Evolutionary conservation across 305 asterid genomes (phyloP).

Genomic region (Salvia sclarea): DNA sequence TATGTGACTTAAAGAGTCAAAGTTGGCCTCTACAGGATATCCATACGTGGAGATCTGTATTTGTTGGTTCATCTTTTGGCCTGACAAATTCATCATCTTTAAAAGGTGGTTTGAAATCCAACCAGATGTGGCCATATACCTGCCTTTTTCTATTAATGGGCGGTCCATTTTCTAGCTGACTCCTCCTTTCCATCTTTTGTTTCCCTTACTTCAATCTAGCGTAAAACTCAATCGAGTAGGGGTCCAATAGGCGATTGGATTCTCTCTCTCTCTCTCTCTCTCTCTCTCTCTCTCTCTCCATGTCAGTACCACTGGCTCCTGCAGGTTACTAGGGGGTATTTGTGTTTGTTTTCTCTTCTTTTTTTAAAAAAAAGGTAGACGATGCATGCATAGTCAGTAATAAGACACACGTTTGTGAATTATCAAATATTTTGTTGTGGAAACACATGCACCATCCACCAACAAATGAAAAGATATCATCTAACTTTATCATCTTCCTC

Average conservation of each 20-base stretch:
- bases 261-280: background rate
- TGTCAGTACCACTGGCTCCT: slow-evolving; percentile 24
- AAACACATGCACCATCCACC: slow-evolving; percentile 78
- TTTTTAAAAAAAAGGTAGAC: slow-evolving; percentile 12
- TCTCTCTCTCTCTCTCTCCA: background rate
- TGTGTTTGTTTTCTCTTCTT: background rate
- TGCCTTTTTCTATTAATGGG: slow-evolving; percentile 27
- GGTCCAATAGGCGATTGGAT: background rate
- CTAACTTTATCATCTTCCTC: slow-evolving; percentile 27
- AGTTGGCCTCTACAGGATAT: slow-evolving; percentile 39
- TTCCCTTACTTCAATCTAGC: background rate
- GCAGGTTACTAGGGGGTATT: slow-evolving; percentile 26
- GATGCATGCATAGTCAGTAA: slow-evolving; percentile 20
- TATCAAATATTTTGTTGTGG: slow-evolving; percentile 66
- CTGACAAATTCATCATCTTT: slow-evolving; percentile 8
- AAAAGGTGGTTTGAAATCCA: slow-evolving; percentile 27
- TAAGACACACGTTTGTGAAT: slow-evolving; percentile 22
- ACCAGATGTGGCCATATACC: slow-evolving; percentile 28
- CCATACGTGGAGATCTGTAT: slow-evolving; percentile 17
- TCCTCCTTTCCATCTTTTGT: slow-evolving; percentile 23
- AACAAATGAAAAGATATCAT: slow-evolving; percentile 41
- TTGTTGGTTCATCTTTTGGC: slow-evolving; percentile 29
- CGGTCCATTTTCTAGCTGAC: slow-evolving; percentile 19
- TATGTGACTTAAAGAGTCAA: slow-evolving; percentile 32
- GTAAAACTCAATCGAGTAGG: background rate